Base-by-base conservation (phyloP, 352 stramenopile genomes). In the Elongisporangium anandrum region DNA sequence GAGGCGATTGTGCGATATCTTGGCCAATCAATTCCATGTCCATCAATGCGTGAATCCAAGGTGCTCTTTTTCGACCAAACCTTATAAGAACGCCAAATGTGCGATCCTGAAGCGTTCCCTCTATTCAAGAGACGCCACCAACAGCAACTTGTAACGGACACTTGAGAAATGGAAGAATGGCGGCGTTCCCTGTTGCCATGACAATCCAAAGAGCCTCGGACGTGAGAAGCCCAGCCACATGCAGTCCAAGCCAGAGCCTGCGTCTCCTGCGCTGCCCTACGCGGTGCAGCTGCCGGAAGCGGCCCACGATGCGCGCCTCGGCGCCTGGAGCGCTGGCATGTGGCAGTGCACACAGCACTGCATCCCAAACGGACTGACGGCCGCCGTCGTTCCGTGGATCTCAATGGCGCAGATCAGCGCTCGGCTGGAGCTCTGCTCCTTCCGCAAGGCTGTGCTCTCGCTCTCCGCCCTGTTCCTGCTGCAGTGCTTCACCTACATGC, bases 341-440 rank as follows among this genome's bases (percentile, higher is more conserved):
- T 81, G 70, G 57, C 68, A 77, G 57, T 85, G 73, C 58, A 69
- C 69, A 41, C 47, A 74, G 23, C 73, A 78, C 52, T 58, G 67
- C 49, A 60, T 80, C 49, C 78, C 78, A 47, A 87, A 87, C 50
- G 72, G 78, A 60, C 66, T 71, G 39, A 79, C 85, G 73, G 70
- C 77, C 26, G 73, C 64, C 2, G 66, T 65, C 12, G 80, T 68
- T 21, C 73, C 75, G 2, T 87, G 75, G 52, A 72, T 86, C 50
- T 68, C 75, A 16, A 19, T 86, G 51, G 75, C 75, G 0, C 78
- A 88, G 50, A 72, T 86, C 54, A 72, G 69, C 0, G 62, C 67
- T 3, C 73, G 78, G 12, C 21, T 88, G 9, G 70, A 65, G 9
- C 57, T 77, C 21, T 64, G 60, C 10, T 68, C 65, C 8, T 85